Percentiles rank a stretch among this genome's conserved stretches.
Conservation (phyloP, 331 rosid genomes). For the Prunus yedoensis region DNA sequence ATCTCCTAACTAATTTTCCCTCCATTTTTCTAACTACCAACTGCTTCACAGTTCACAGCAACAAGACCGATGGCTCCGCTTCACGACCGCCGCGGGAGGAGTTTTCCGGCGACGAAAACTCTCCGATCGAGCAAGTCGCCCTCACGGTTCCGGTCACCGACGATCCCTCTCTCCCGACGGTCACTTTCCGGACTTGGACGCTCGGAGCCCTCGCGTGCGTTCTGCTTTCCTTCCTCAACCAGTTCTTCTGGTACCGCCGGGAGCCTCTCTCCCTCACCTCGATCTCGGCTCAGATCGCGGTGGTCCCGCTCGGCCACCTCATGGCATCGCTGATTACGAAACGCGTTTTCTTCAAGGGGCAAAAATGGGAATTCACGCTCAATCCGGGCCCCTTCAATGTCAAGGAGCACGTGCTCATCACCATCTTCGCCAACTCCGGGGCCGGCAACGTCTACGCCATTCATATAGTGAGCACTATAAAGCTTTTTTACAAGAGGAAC, state of each 20-base stretch:
- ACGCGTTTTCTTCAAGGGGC: slow-evolving; percentile 37
- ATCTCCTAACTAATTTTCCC: background rate
- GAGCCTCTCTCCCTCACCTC: slow-evolving; percentile 45
- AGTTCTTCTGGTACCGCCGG: slow-evolving; percentile 45
- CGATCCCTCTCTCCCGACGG: slow-evolving; percentile 37
- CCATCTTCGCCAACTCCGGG: slow-evolving; percentile 52
- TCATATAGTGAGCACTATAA: slow-evolving; percentile 37
- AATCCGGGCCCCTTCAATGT: slow-evolving; percentile 48
- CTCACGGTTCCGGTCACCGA: slow-evolving; percentile 48
- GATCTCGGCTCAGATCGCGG: slow-evolving; percentile 51
- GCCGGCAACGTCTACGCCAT: slow-evolving; percentile 43
- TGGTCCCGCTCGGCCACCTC: slow-evolving; percentile 44
- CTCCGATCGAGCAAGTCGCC: slow-evolving; percentile 44
- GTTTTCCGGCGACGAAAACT: slow-evolving; percentile 20
- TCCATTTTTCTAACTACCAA: background rate
- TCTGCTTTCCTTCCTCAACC: slow-evolving; percentile 49
- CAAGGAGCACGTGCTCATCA: slow-evolving; percentile 52
- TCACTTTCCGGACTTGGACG: slow-evolving; percentile 47
- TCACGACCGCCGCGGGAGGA: slow-evolving; percentile 20
- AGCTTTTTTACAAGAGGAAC: slow-evolving; percentile 38
- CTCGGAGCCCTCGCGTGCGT: slow-evolving; percentile 35
- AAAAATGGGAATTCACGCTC: slow-evolving; percentile 35
- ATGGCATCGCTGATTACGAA: slow-evolving; percentile 37
- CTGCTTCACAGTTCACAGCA: slow-evolving; percentile 18
- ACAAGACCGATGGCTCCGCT: slow-evolving; percentile 5